Conservation (phyloP, 2,329 filamentous ascomycete species). For the Sordariomycetes sp. region DNA sequence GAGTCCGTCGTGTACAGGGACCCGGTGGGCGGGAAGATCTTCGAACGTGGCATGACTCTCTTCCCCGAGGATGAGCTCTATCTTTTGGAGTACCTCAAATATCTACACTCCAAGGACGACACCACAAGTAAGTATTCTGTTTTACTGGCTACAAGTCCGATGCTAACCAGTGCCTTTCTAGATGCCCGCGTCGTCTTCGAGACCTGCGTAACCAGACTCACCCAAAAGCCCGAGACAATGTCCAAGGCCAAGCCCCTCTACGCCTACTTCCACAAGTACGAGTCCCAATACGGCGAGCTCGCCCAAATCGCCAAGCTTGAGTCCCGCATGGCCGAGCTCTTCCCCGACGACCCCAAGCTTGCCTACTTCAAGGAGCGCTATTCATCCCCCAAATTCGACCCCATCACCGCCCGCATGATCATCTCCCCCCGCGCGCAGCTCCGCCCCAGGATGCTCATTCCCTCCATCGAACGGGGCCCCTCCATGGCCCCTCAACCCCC, state of each 20-base stretch:
- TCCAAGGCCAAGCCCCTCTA: constrained; percentile 75
- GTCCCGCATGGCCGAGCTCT: constrained; percentile 85
- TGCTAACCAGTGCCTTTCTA: constrained; percentile 19
- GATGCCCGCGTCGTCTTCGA: constrained; percentile 95
- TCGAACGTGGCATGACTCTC: constrained; percentile 83
- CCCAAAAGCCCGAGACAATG: constrained; percentile 60
- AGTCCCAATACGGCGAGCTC: constrained; percentile 87
- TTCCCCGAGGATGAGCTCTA: constrained; percentile 92
- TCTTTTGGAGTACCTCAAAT: constrained; percentile 91
- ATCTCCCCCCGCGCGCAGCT: constrained; percentile 72
- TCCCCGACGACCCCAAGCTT: constrained; percentile 71
- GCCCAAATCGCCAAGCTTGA: constrained; percentile 85
- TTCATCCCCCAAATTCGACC: constrained; percentile 60
- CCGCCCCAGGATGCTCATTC: constrained; percentile 44
- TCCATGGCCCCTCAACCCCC: constrained; percentile 22
- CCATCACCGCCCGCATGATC: constrained; percentile 67
- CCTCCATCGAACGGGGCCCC: constrained; percentile 36
- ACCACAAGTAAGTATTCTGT: constrained; percentile 59
- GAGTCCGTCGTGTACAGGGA: constrained; percentile 97
- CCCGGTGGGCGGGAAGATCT: constrained; percentile 82
- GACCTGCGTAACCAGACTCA: constrained; percentile 74
- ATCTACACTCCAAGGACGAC: constrained; percentile 83
- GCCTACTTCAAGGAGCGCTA: constrained; percentile 66
- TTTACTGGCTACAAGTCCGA: background rate
- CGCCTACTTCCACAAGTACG: constrained; percentile 86